Evolutionary conservation across 441 rosid species (phyloP).

Genomic region (Gossypium schwendimanii): DNA sequence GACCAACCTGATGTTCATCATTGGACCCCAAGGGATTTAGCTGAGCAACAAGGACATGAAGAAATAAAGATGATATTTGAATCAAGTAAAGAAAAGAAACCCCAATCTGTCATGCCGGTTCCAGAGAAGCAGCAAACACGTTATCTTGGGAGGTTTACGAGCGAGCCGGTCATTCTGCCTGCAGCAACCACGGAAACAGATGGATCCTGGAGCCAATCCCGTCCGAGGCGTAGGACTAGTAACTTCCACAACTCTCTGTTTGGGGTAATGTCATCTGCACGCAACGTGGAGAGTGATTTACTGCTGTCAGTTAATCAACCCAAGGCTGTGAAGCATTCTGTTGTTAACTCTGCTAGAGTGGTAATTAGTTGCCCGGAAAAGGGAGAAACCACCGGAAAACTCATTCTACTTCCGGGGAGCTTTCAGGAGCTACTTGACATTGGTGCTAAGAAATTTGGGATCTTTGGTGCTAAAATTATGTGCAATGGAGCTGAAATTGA

Average conservation of each 20-base stretch:
- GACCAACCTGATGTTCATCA: slow-evolving; percentile 62
- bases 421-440: slow-evolving; percentile 50
- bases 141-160: slow-evolving; percentile 38
- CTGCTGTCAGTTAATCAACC: background rate
- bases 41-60: slow-evolving; percentile 78
- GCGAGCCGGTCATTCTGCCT: slow-evolving; percentile 51
- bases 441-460: slow-evolving; percentile 56
- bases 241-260: slow-evolving; percentile 65
- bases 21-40: slow-evolving; percentile 72
- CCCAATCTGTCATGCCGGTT: slow-evolving; percentile 11
- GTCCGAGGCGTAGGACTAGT: slow-evolving; percentile 39
- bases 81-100: slow-evolving; percentile 20
- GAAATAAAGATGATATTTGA: slow-evolving; percentile 44
- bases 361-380: slow-evolving; percentile 51
- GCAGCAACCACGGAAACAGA: slow-evolving; percentile 2
- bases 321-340: background rate
- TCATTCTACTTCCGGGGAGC: slow-evolving; percentile 54
- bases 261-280: slow-evolving; percentile 65
- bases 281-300: background rate
- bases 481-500: slow-evolving; percentile 74
- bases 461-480: slow-evolving; percentile 40
- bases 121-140: slow-evolving; percentile 16
- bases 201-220: slow-evolving; percentile 22
- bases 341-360: slow-evolving; percentile 40
- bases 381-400: slow-evolving; percentile 42